Evolutionary conservation across 306 rosid species (phyloP), one percentile per base, ranked within the genome.

Genomic region (Vicia faba): DNA sequence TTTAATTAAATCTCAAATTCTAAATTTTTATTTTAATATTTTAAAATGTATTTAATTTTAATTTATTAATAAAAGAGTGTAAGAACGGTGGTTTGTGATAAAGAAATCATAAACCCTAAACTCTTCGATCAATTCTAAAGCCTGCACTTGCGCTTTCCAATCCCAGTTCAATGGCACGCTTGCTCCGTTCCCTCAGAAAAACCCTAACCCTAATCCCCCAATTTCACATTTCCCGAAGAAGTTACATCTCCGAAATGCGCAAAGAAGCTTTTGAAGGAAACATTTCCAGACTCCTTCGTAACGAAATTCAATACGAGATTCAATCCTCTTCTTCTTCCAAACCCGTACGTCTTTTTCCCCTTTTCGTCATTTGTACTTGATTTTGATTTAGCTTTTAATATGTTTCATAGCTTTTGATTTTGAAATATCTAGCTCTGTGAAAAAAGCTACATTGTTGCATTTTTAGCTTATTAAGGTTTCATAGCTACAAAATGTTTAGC

Each of bases 301-400:
- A 46, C 29, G 99, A 93, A 75, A 88, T 93, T 51, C 78, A 81
- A 58, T 86, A 79, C 69, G 97, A 88, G 78, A 83, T 90, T 29
- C 88, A 88, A 64, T 60, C 83, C 46, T 76, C 78, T 68, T 78
- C 96, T 79, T 76, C 83, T 53, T 33, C 60, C 33, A 31, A 66
- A 12, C 58, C 76, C 82, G 96, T 93, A 79, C 80, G 90, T 86
- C 4, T 10, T 35, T 10, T 45, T 55, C 14, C 35, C 39, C 74
- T 60, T 50, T 73, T 44, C 57, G 23, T 64, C 2, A 23, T 59
- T 40, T 35, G 0, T 26, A 3, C 2, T 23, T 2, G 25, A 23
- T 23, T 45, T 29, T 0, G 5, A 29, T 0, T 29, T 29, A 29
- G 33, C 33, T 29, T 29, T n/a, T n/a, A n/a, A n/a, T n/a, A n/a